Conservation (phyloP, 2,329 filamentous ascomycete species). For the Ophiostoma pallidulum region DNA sequence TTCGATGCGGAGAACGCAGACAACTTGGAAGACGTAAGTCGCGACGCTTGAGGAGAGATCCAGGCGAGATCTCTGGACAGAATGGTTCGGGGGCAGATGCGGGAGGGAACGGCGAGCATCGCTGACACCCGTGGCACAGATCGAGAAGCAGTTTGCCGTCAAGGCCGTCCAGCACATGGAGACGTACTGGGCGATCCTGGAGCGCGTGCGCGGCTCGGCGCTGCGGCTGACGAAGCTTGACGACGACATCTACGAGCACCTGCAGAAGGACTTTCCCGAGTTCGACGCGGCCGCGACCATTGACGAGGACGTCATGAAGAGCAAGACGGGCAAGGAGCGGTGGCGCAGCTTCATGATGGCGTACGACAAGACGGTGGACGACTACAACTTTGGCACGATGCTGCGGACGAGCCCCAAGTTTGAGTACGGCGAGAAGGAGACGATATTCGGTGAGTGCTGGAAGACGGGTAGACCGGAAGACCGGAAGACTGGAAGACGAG, state of each 20-base stretch:
- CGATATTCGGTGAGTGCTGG: constrained; percentile 69
- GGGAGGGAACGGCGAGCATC: too few species aligned
- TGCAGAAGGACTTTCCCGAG: constrained; percentile 81
- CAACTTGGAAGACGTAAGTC: constrained; percentile 47
- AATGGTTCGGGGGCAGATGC: too few species aligned
- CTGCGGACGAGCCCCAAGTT: constrained; percentile 65
- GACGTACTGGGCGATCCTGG: constrained; percentile 94
- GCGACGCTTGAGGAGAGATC: background rate
- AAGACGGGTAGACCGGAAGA: background rate
- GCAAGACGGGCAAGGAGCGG: constrained; percentile 82
- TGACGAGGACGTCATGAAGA: constrained; percentile 95
- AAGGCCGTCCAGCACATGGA: constrained; percentile 96
- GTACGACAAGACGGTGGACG: constrained; percentile 91
- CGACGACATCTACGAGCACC: constrained; percentile 87
- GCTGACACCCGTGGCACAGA: constrained; percentile 41
- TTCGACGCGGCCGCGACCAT: constrained; percentile 76
- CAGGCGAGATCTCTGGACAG: too few species aligned
- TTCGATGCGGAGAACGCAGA: constrained; percentile 49
- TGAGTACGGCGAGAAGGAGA: constrained; percentile 82
- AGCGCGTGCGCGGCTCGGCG: constrained; percentile 79
- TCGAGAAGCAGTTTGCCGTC: constrained; percentile 98
- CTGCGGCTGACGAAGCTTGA: constrained; percentile 89
- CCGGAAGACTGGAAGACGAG: background rate
- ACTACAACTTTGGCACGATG: constrained; percentile 98
- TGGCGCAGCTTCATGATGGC: constrained; percentile 92